Conservation (phyloP, 2,329 filamentous ascomycete genomes). For the Tympanopsis confertula region DNA sequence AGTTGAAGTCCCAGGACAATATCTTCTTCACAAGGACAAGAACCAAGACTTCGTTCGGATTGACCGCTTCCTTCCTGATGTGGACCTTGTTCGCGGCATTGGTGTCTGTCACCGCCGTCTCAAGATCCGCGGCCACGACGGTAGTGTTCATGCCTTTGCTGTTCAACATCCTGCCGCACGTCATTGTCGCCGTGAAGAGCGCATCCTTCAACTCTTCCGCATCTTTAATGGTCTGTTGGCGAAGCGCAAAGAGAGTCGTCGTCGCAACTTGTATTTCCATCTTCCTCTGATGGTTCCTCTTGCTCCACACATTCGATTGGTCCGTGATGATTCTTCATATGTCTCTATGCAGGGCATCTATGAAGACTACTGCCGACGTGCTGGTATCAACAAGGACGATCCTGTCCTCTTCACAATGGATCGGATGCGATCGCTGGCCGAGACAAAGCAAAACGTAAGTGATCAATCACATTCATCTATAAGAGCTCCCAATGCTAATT, state of each 20-base stretch:
- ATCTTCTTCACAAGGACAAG: constrained; percentile 94
- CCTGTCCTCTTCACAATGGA: constrained; percentile 92
- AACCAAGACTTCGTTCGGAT: constrained; percentile 98
- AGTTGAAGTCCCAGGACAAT: constrained; percentile 94
- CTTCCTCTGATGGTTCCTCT: constrained; percentile 91
- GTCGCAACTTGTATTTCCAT: constrained; percentile 90
- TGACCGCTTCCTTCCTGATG: constrained; percentile 88
- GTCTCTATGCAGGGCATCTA: constrained; percentile 90
- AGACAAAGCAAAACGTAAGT: constrained; percentile 41
- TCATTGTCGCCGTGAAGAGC: constrained; percentile 85
- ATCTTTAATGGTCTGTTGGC: constrained; percentile 88
- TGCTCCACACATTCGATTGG: constrained; percentile 85
- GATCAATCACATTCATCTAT: background rate
- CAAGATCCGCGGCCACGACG: constrained; percentile 94
- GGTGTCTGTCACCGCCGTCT: constrained; percentile 84
- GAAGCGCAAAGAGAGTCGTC: constrained; percentile 88
- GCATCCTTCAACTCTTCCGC: constrained; percentile 89
- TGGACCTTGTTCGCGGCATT: constrained; percentile 83
- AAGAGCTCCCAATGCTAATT: constrained; percentile 2
- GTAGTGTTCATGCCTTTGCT: constrained; percentile 90
- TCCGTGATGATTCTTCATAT: constrained; percentile 90
- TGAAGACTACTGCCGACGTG: constrained; percentile 86
- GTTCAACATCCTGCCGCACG: constrained; percentile 90
- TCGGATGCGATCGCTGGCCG: constrained; percentile 68
- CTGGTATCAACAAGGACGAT: constrained; percentile 84